Percentiles rank a stretch among this genome's conserved stretches.
Evolutionary conservation across 2,329 filamentous ascomycete species (phyloP).

Genomic region (Coniochaeta hoffmannii): DNA sequence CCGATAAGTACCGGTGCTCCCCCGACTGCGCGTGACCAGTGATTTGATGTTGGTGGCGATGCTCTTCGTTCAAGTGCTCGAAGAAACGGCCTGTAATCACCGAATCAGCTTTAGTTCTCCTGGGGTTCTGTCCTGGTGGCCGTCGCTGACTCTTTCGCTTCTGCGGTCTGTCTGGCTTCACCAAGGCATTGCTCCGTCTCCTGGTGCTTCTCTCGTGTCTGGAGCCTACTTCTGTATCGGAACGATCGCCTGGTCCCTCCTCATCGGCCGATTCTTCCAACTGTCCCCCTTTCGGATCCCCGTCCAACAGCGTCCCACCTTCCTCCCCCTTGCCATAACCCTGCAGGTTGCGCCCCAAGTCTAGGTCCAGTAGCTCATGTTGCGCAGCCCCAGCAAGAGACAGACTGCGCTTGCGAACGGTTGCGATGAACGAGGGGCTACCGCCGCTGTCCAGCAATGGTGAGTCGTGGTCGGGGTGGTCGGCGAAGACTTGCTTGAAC

Average conservation of each 20-base stretch:
- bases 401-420: constrained; percentile 7
- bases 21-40: no score
- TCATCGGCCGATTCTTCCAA: neutral
- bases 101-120: neutral
- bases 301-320: neutral
- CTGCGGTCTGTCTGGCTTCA: neutral
- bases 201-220: neutral
- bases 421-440: neutral
- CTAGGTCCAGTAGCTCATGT: constrained; percentile 6
- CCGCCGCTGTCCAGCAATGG: constrained; percentile 8
- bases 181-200: neutral
- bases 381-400: constrained; percentile 4
- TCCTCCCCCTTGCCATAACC: neutral
- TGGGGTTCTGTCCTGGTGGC: neutral
- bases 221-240: neutral
- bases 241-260: neutral
- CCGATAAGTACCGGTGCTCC: no score
- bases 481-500: neutral
- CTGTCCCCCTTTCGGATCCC: neutral
- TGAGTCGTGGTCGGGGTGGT: constrained; percentile 9
- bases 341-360: neutral
- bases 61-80: neutral
- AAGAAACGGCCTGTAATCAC: neutral
- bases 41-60: no score
- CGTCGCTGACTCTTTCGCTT: neutral